Evolutionary conservation across 495 filamentous ascomycete species (phyloP).

Genomic region (Cercophora sp.): DNA sequence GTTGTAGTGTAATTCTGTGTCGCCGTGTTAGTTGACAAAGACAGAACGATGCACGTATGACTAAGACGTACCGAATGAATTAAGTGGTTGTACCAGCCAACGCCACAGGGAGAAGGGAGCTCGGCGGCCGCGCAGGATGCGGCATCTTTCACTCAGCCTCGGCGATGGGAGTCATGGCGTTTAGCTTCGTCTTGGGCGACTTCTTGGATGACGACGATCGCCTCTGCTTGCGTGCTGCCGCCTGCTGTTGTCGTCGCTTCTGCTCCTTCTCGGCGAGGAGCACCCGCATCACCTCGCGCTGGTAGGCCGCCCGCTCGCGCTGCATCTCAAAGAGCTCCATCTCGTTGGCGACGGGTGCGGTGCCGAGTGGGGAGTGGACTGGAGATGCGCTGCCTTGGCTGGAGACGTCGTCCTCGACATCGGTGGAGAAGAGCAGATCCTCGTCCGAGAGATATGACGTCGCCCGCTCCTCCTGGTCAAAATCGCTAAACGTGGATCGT

Average conservation of each 20-base stretch:
- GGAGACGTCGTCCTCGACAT: constrained; percentile 43
- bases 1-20: not conserved
- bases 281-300: constrained; percentile 43
- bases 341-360: constrained; percentile 25
- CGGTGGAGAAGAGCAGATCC: constrained; percentile 41
- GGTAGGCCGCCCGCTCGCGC: constrained; percentile 41
- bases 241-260: constrained; percentile 24
- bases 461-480: constrained; percentile 38
- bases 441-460: constrained; percentile 49
- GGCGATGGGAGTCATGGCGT: constrained; percentile 47
- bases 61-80: constrained; percentile 10
- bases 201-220: constrained; percentile 34
- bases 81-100: constrained; percentile 9
- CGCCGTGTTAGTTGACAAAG: no score
- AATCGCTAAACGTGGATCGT: constrained; percentile 39
- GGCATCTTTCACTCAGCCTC: constrained; percentile 36
- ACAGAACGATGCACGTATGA: not conserved
- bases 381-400: constrained; percentile 43
- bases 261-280: constrained; percentile 47
- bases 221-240: constrained; percentile 26
- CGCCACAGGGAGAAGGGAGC: constrained; percentile 5
- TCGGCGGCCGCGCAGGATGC: no score
- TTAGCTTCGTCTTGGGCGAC: constrained; percentile 42
- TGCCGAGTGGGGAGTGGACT: constrained; percentile 25
- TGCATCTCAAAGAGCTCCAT: constrained; percentile 41